Evolutionary conservation across 1,139 yeast genomes (phyloP).

Genomic region (Saccharomyces hybrid): DNA sequence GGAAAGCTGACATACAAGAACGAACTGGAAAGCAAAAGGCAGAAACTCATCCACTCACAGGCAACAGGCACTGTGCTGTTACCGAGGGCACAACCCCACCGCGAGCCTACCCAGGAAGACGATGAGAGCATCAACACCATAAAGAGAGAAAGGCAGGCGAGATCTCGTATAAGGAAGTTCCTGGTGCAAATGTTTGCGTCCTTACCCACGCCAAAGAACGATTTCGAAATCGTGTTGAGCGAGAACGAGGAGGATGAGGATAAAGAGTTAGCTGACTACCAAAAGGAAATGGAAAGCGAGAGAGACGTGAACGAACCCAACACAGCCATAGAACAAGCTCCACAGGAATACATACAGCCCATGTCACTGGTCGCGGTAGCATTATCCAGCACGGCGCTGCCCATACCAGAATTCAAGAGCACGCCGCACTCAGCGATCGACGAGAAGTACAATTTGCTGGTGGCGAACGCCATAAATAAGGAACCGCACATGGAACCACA

Average conservation of each 20-base stretch:
- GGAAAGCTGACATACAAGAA: constrained; percentile 18
- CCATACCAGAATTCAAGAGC: not conserved
- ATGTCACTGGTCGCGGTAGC: not conserved
- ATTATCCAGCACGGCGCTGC: not conserved
- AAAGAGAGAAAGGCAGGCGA: not conserved
- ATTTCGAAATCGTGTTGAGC: constrained; percentile 42
- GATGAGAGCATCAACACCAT: constrained; percentile 1
- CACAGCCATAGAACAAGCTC: not conserved
- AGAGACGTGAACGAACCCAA: constrained; percentile 3
- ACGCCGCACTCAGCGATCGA: not conserved
- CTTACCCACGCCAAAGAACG: constrained; percentile 52
- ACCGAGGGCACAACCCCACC: not conserved
- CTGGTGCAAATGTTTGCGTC: constrained; percentile 32
- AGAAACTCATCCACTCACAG: constrained; percentile 4
- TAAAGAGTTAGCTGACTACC: constrained; percentile 19
- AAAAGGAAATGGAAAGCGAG: constrained; percentile 27
- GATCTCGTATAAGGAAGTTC: constrained; percentile 5
- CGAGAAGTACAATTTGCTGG: not conserved
- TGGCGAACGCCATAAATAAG: not conserved
- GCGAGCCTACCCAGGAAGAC: not conserved
- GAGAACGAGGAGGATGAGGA: constrained; percentile 21
- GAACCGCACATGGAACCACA: constrained; percentile 1
- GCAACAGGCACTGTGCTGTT: not conserved
- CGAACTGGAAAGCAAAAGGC: constrained; percentile 16
- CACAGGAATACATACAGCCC: not conserved